Percentiles rank a stretch among this genome's conserved stretches.
Conservation (phyloP, 208 protist genomes). For the Trypanosoma scelopori region DNA sequence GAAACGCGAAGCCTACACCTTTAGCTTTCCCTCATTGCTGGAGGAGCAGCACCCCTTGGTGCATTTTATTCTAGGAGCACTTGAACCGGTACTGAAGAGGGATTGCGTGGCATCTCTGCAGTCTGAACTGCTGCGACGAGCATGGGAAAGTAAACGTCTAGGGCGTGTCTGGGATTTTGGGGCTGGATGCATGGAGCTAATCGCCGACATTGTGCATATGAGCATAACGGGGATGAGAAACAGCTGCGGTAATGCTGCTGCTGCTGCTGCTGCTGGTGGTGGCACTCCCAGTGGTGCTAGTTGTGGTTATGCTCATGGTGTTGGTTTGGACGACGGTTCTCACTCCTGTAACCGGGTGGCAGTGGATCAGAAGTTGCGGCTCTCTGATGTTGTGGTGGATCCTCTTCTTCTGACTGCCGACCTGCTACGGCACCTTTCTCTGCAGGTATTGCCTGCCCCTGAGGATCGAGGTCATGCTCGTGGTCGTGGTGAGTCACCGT, state of each 20-base stretch:
- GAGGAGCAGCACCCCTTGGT: constrained; percentile 46
- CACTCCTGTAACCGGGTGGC: not conserved
- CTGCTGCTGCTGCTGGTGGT: not conserved
- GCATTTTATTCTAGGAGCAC: constrained; percentile 45
- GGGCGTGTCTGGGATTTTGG: constrained; percentile 26
- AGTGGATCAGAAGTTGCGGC: constrained; percentile 4
- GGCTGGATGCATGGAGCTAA: constrained; percentile 20
- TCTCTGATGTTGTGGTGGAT: constrained; percentile 31
- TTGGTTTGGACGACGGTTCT: not conserved
- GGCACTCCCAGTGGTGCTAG: constrained; percentile 4
- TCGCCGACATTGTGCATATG: constrained; percentile 22
- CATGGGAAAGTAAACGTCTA: constrained; percentile 34
- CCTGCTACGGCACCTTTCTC: not conserved
- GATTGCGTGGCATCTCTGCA: constrained; percentile 40
- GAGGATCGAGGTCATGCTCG: not conserved
- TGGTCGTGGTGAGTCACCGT: not conserved
- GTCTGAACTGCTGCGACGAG: constrained; percentile 41
- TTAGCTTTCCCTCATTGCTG: constrained; percentile 41
- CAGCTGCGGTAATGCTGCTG: constrained; percentile 6
- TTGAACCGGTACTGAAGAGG: constrained; percentile 50
- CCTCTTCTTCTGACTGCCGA: constrained; percentile 24
- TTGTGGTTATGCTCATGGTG: not conserved
- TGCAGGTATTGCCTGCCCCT: not conserved
- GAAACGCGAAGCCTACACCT: not conserved
- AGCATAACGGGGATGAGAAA: constrained; percentile 23